Percentiles rank a stretch among this genome's conserved stretches.
Evolutionary conservation across 2,329 filamentous ascomycete species (phyloP).

Genomic region (Ilyonectria sp.): DNA sequence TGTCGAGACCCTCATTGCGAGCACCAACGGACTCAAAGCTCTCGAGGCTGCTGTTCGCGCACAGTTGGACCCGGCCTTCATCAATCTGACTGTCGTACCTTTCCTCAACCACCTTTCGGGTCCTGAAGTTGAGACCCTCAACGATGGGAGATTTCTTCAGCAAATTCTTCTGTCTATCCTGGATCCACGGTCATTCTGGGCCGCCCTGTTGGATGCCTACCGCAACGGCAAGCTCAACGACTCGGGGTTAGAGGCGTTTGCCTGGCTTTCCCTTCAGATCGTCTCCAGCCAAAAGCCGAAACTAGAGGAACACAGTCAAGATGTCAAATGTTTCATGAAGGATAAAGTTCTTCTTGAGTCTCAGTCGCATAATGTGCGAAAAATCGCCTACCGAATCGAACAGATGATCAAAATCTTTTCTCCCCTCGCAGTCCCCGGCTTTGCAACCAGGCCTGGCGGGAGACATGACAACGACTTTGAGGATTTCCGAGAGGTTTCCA

Average conservation of each 20-base stretch:
- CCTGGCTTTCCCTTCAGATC: slow-evolving; percentile 66
- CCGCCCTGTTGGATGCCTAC: slow-evolving; percentile 57
- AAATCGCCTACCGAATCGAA: slow-evolving; percentile 55
- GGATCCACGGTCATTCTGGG: slow-evolving; percentile 70
- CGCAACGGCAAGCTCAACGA: slow-evolving; percentile 50
- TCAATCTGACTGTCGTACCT: slow-evolving; percentile 39
- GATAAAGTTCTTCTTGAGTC: slow-evolving; percentile 44
- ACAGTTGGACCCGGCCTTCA: slow-evolving; percentile 47
- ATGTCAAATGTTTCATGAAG: slow-evolving; percentile 48
- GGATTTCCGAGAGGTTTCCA: slow-evolving; percentile 72
- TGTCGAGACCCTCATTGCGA: slow-evolving; percentile 48
- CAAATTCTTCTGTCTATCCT: slow-evolving; percentile 61
- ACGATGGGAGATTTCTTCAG: slow-evolving; percentile 39
- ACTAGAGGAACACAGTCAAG: slow-evolving; percentile 23
- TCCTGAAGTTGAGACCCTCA: slow-evolving; percentile 35
- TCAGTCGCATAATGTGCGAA: slow-evolving; percentile 42
- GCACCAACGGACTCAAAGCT: slow-evolving; percentile 38
- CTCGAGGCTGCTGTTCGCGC: slow-evolving; percentile 46
- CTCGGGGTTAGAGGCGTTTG: slow-evolving; percentile 55
- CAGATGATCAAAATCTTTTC: slow-evolving; percentile 53
- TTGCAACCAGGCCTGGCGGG: slow-evolving; percentile 67
- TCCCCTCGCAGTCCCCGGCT: not conserved
- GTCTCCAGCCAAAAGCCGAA: slow-evolving; percentile 41
- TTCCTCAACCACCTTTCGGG: slow-evolving; percentile 34
- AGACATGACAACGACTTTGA: slow-evolving; percentile 81